Evolutionary conservation across 129 eudicot genomes (phyloP).

Genomic region (Centaurea solstitialis): DNA sequence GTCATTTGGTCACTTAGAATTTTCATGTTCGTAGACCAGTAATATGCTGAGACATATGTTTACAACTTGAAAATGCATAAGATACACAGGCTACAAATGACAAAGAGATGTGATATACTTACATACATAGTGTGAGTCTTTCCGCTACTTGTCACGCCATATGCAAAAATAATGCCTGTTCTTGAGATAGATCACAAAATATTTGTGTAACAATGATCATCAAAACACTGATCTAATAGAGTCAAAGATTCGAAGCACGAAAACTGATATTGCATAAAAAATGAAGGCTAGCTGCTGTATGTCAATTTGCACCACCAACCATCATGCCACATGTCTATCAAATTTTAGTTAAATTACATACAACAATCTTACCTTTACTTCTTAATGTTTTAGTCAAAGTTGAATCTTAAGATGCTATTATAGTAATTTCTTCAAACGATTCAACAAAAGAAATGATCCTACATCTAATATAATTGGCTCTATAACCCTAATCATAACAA

Average conservation of each 20-base stretch:
- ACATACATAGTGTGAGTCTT: constrained; percentile 94
- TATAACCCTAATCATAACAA: background rate
- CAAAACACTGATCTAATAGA: background rate
- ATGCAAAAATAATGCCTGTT: constrained; percentile 84
- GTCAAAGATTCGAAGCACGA: background rate
- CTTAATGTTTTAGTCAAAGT: background rate
- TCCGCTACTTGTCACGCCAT: constrained; percentile 92
- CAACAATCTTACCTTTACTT: background rate
- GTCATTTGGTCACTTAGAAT: background rate
- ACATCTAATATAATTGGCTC: background rate
- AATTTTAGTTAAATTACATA: background rate
- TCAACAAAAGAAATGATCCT: background rate
- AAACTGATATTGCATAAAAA: background rate
- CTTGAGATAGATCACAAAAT: constrained; percentile 4
- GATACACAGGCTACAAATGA: background rate
- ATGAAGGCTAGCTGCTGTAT: background rate
- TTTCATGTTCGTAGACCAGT: background rate
- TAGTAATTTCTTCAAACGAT: background rate
- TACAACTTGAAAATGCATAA: background rate
- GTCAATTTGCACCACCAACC: background rate
- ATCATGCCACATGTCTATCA: background rate
- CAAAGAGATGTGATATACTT: constrained; percentile 23
- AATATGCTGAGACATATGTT: background rate
- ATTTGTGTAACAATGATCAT: background rate
- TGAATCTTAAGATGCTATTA: background rate